Base-by-base conservation (phyloP, 2,329 filamentous ascomycete genomes). In the Teratosphaeria viscida region DNA sequence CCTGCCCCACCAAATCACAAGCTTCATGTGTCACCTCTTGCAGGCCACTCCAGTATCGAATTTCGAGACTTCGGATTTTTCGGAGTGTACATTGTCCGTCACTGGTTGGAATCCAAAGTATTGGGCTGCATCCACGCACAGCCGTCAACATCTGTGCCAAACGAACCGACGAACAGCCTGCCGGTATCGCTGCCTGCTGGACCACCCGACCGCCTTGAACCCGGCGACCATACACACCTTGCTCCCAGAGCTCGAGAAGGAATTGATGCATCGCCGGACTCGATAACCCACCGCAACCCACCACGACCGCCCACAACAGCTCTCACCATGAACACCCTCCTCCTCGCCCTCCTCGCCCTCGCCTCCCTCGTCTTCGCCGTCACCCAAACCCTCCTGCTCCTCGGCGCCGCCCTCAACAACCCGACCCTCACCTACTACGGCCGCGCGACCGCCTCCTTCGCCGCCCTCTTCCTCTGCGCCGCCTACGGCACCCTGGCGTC, bases 401-500 rank as follows among this genome's bases (percentile, higher is more conserved):
- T 73, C 58, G 69, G 71, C 55, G 61, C 69, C 19, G 59, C 69
- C 4, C 61, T 65, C 55, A 59, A 67, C 23, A 68, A 70, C 26
- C 72, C 72, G 54, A 61, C 72, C 12, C 66, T 74, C 57, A 82
- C 80, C 71, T 92, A 90, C 76, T 81, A 80, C 67, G 88, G 87
- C 66, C 88, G 89, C 71, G 76, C 80, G 60, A 65, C 78, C 57
- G 76, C 77, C 16, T 76, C 76, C 52, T 74, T 72, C 64, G 59
- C 67, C 63, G 69, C 71, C 27, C 71, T 79, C 59, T 55, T 75
- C 55, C 54, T 75, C 26, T 76, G 73, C 68, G 76, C 92, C 32
- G 73, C 79, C 67, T 95, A 90, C 75, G 94, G 92, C 61, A 88
- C 90, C 60, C 62, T 89, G 54, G 85, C 85, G 32, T 90, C 88